Percentiles rank a stretch among this genome's conserved stretches.
Conservation (phyloP, 495 filamentous ascomycete genomes). For the Parmelia sp. region DNA sequence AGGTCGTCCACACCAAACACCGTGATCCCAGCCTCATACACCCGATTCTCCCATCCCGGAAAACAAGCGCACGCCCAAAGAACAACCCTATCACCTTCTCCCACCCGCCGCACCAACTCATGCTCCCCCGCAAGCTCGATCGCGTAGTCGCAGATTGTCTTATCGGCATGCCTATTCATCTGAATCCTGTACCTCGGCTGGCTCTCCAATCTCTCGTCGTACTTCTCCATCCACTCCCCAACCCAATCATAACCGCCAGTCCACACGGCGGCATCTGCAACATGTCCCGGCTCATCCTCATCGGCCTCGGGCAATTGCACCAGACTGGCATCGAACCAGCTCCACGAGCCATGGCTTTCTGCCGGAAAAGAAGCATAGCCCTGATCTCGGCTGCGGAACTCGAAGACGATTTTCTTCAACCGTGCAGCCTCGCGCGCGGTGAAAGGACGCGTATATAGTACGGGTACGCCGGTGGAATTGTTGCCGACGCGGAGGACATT, state of each 20-base stretch:
- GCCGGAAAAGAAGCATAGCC: constrained; percentile 45
- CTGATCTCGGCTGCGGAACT: constrained; percentile 59
- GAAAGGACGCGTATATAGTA: constrained; percentile 17
- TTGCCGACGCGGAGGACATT: not conserved
- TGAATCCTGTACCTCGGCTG: constrained; percentile 31
- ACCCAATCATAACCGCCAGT: not conserved
- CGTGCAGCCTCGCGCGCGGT: not conserved
- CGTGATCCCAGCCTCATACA: constrained; percentile 50
- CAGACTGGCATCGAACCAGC: constrained; percentile 58
- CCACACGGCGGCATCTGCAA: too few relatives aligned
- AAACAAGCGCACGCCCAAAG: constrained; percentile 61
- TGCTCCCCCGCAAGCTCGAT: constrained; percentile 39
- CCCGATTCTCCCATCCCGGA: constrained; percentile 53
- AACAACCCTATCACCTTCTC: constrained; percentile 58
- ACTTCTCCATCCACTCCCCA: constrained; percentile 21
- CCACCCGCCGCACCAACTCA: constrained; percentile 41
- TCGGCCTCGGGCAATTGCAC: constrained; percentile 7
- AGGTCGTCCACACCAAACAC: constrained; percentile 45
- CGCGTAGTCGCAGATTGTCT: constrained; percentile 48
- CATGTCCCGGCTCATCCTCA: not conserved
- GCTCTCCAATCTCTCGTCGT: not conserved
- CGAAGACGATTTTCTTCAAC: constrained; percentile 56
- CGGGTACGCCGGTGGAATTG: not conserved
- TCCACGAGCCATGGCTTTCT: constrained; percentile 43
- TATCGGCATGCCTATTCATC: constrained; percentile 34